Evolutionary conservation across 306 rosid genomes (phyloP).

Genomic region (Rosa chinensis): DNA sequence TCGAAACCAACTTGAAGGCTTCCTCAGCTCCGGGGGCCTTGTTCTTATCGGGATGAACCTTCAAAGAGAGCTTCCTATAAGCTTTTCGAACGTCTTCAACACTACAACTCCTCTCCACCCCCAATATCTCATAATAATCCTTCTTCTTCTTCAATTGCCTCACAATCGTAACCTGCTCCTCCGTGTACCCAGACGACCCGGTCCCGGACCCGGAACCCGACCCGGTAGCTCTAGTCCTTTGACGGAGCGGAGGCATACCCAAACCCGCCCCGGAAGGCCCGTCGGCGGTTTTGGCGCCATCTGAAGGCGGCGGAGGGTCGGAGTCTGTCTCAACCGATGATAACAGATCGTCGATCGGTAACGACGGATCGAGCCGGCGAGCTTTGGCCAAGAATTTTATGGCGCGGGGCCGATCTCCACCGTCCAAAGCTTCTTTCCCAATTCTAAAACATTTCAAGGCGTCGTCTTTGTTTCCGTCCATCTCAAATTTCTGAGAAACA

Average conservation of each 20-base stretch:
- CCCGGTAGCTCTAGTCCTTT: constrained; percentile 36
- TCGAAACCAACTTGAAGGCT: constrained; percentile 83
- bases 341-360: constrained; percentile 69
- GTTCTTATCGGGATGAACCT: constrained; percentile 98
- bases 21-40: constrained; percentile 90
- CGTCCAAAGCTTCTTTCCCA: constrained; percentile 66
- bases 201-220: constrained; percentile 20
- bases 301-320: constrained; percentile 29
- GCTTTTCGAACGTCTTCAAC: constrained; percentile 86
- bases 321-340: constrained; percentile 38
- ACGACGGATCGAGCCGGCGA: constrained; percentile 76
- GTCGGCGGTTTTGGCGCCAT: constrained; percentile 28
- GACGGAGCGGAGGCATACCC: constrained; percentile 67
- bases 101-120: constrained; percentile 74
- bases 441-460: constrained; percentile 77
- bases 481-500: constrained; percentile 19
- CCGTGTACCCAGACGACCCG: constrained; percentile 41
- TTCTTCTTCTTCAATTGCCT: constrained; percentile 78
- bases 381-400: constrained; percentile 74
- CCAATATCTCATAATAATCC: constrained; percentile 82
- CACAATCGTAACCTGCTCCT: constrained; percentile 69
- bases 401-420: constrained; percentile 76
- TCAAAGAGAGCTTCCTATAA: constrained; percentile 76
- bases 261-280: constrained; percentile 33
- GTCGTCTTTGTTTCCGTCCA: constrained; percentile 97